Base-by-base conservation (phyloP, 768 basidiomycete species). In the Rhizopogon sp. region DNA sequence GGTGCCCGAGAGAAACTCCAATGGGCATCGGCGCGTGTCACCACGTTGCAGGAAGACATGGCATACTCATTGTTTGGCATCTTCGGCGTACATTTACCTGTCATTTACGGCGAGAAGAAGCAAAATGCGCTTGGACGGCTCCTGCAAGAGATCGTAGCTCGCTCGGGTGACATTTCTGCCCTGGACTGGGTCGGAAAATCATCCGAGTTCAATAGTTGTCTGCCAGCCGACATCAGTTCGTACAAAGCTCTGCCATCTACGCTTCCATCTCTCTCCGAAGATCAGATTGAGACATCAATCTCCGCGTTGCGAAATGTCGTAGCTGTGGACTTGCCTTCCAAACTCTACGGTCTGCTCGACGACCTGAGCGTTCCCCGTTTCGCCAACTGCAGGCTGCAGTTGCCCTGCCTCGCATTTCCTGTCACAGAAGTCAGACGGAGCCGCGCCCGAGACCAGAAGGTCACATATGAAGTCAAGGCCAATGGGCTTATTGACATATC, bases 81-180 rank as follows among this genome's bases (percentile, higher is more conserved):
- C 47, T 49, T 49, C 47, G 29, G 37, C 31, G n/a, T 49, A 14
- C 29, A 49, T 8, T 10, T 49, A 20, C 47, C 47, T 10, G 29
- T 49, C 13, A 49, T n/a, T 17, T 49, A 49, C n/a, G 47, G 47
- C 31, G 47, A 49, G 31, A 40, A n/a, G 16, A 49, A 49, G n/a
- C 31, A 49, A 22, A 17, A 28, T 1, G 47, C 47, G 16, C 37
- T 49, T 35, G 47, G 47, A 0, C 20, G 47, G 37, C 31, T 49
- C 31, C 5, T 49, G 17, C 31, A 29, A 16, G 47, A 49, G 8
- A 49, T 49, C 8, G 10, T 49, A 7, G 47, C 31, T 20, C 47
- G 47, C 9, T 49, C 47, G 3, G 47, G 37, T 7, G 47, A 49
- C n/a, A 49, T 49, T 37, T 29, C 47, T 13, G 31, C 37, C n/a